Evolutionary conservation across 1,139 yeast species (phyloP).

Genomic region (Saccharomyces hybrid): DNA sequence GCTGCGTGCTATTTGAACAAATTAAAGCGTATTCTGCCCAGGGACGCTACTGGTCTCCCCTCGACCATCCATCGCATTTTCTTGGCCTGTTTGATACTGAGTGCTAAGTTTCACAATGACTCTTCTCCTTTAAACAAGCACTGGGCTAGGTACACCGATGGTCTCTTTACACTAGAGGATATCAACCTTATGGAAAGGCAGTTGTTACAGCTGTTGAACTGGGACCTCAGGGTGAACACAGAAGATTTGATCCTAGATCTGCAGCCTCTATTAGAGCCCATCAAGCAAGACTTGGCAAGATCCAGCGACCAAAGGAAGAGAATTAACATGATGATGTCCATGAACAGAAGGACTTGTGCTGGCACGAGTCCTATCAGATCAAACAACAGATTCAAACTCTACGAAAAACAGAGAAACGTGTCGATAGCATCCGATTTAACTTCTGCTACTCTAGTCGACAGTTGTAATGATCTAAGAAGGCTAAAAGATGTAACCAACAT

Average conservation of each 20-base stretch:
- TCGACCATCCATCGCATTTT: slow-evolving; percentile 74
- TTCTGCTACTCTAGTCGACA: slow-evolving; percentile 15
- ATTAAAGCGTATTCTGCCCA: slow-evolving; percentile 53
- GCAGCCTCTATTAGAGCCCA: slow-evolving; percentile 52
- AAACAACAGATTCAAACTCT: not conserved
- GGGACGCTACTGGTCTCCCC: slow-evolving; percentile 66
- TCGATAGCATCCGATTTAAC: slow-evolving; percentile 23
- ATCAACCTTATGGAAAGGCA: slow-evolving; percentile 78
- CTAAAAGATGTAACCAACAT: not conserved
- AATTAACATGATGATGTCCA: slow-evolving; percentile 7
- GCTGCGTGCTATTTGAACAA: slow-evolving; percentile 61
- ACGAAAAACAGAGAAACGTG: slow-evolving; percentile 10
- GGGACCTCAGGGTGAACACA: slow-evolving; percentile 57
- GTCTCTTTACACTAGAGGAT: slow-evolving; percentile 58
- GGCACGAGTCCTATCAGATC: slow-evolving; percentile 2
- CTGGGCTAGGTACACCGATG: slow-evolving; percentile 75
- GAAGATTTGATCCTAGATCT: slow-evolving; percentile 46
- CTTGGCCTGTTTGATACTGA: slow-evolving; percentile 61
- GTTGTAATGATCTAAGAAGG: slow-evolving; percentile 1
- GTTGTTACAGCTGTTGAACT: slow-evolving; percentile 55
- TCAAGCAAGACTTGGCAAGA: slow-evolving; percentile 48
- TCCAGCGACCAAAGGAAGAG: slow-evolving; percentile 20
- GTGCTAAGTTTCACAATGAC: slow-evolving; percentile 70
- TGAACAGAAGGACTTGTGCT: slow-evolving; percentile 3
- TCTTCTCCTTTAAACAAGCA: slow-evolving; percentile 68